These are phyloP conservation scores for Debaryomycetaceae sp. DNA, from an alignment of 1,139 yeast genomes.

Conservation along the genomic window DNA sequence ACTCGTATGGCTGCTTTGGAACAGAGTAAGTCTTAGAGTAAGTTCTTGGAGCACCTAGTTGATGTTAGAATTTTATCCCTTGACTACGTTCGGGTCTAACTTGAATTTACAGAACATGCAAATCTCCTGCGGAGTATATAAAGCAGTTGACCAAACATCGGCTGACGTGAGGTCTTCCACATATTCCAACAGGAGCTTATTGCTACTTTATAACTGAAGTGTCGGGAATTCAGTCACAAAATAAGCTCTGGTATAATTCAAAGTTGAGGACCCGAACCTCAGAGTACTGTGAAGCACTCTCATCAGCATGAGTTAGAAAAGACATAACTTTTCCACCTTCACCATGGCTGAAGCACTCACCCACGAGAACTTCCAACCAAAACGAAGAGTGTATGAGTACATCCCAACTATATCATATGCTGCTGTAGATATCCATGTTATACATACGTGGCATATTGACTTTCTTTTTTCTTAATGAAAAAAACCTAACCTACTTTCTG, in stretches of 20 bases:
- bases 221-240: conserved; percentile 80
- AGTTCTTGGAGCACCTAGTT: conserved; percentile 91
- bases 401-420: neutral
- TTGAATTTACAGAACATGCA: neutral
- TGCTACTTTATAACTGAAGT: conserved; percentile 58
- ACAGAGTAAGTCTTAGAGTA: conserved; percentile 99
- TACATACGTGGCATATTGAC: conserved; percentile 59
- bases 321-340: neutral
- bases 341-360: neutral
- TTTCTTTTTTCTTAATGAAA: conserved; percentile 7
- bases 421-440: conserved; percentile 3
- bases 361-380: too few species aligned
- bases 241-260: conserved; percentile 24
- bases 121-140: neutral
- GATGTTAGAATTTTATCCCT: conserved; percentile 25
- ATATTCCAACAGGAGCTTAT: neutral
- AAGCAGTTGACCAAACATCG: too few species aligned
- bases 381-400: too few species aligned
- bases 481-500: neutral
- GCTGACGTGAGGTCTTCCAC: neutral
- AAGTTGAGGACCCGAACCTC: conserved; percentile 76
- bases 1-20: conserved; percentile 99
- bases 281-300: conserved; percentile 3
- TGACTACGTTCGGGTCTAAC: neutral
- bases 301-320: neutral